Base-by-base conservation (phyloP, 2,329 filamentous ascomycete genomes). In the Fusarium algeriense region DNA sequence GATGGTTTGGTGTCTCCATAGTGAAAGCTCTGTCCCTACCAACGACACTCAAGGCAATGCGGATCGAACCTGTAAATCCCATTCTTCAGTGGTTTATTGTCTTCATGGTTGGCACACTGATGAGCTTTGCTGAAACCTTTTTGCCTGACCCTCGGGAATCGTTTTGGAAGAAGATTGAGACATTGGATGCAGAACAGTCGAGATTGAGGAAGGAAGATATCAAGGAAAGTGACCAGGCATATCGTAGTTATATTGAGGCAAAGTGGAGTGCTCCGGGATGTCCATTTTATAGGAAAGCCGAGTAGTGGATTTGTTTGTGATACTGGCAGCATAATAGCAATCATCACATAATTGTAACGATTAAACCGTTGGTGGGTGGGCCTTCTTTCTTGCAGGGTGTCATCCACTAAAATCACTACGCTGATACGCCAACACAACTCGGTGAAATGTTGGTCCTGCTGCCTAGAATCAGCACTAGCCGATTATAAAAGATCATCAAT, bases 111-210 rank as follows among this genome's bases (percentile, higher is more conserved):
- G 40, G 58, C 0, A 60, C 52, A 1, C 17, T 30, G 6, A 61
- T 61, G 34, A 40, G 40, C 2, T 14, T 61, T 9, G 41, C 58
- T 1, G 58, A 58, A 2, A 58, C 10, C 0, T 10, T 58, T 11
- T 13, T 61, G 13, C 58, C 58, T 1, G 58, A 58, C 6, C 58
- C 58, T 0, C 14, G 41, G 6, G 58, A 45, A 12, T 61, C 58
- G 1, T 61, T 58, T 19, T 61, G 52, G 58, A 61, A 46, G 17
- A 46, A 28, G 34, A 61, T 61, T 12, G 58, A 60, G 26, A 58
- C 15, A 0, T 12, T 60, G 5, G 52, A 60, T 14, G n/a, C 17
- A 0, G 19, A 57, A 7, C 28, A 59, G n/a, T 20, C 35, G 0
- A 57, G 15, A 19, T 13, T 20, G 12, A 57, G 58, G 10, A 57